These are phyloP conservation scores for Nosema muscidifuracis DNA, from an alignment of 371 early-diverging fungal genomes.

Conservation along the genomic window DNA sequence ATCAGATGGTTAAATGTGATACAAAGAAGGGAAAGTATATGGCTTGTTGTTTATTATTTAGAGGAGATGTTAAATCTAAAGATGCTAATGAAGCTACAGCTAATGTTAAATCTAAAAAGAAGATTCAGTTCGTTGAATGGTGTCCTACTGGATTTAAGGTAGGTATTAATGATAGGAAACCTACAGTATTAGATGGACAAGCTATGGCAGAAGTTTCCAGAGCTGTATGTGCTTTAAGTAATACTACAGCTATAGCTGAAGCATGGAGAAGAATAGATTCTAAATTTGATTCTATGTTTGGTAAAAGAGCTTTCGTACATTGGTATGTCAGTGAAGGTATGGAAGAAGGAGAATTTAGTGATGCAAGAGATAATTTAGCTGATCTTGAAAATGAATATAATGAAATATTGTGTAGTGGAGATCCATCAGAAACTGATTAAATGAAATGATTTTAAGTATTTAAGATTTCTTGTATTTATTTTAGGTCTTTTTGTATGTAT, in stretches of 20 bases:
- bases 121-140: slow-evolving; percentile 90
- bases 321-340: slow-evolving; percentile 95
- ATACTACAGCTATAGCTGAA: slow-evolving; percentile 88
- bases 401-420: slow-evolving; percentile 12
- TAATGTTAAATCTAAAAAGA: slow-evolving; percentile 70
- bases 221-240: slow-evolving; percentile 83
- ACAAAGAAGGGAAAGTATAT: slow-evolving; percentile 87
- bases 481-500: too few relatives aligned
- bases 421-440: slow-evolving; percentile 36
- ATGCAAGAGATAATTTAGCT: slow-evolving; percentile 97
- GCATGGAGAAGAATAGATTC: slow-evolving; percentile 86
- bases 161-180: slow-evolving; percentile 80
- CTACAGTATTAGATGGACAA: slow-evolving; percentile 78
- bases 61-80: slow-evolving; percentile 73
- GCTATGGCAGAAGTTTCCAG: slow-evolving; percentile 82
- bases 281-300: slow-evolving; percentile 89
- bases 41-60: slow-evolving; percentile 84
- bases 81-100: slow-evolving; percentile 79
- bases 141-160: slow-evolving; percentile 94
- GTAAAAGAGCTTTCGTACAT: slow-evolving; percentile 92
- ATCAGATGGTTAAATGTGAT: slow-evolving; percentile 92
- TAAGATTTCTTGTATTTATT: too few relatives aligned
- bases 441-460: not conserved
- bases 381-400: slow-evolving; percentile 93
- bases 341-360: slow-evolving; percentile 89